These are phyloP conservation scores for Pigoraptor vietnamica DNA, from an alignment of 78 protist genomes.

Conservation along the genomic window DNA sequence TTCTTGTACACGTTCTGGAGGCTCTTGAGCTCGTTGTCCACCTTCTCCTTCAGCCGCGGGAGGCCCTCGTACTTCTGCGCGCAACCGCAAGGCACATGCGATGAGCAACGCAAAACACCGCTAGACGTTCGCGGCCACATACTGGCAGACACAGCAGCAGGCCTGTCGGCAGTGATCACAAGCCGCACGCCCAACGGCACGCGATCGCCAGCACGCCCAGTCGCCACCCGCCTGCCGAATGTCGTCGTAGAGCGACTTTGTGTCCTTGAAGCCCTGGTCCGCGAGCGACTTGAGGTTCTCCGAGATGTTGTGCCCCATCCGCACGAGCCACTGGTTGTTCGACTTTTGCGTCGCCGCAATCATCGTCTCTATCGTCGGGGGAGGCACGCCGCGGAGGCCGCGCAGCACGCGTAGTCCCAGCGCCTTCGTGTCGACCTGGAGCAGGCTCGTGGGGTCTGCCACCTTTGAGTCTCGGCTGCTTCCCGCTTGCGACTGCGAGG, in stretches of 20 bases:
- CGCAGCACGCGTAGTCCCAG: background rate
- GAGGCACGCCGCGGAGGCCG: background rate
- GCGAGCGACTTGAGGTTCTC: background rate
- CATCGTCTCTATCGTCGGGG: background rate
- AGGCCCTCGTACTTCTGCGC: constrained; percentile 31
- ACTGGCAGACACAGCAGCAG: too few relatives aligned
- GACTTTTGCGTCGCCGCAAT: background rate
- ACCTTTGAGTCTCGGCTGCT: background rate
- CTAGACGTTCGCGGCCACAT: too few relatives aligned
- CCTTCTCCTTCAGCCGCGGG: constrained; percentile 20
- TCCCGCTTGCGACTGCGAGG: background rate
- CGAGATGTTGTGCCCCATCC: background rate
- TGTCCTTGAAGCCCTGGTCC: background rate
- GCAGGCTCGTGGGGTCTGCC: background rate
- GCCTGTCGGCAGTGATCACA: too few relatives aligned
- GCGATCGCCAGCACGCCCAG: background rate
- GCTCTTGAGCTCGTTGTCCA: constrained; percentile 24
- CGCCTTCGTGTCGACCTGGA: background rate
- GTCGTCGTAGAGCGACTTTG: background rate
- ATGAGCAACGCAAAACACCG: too few relatives aligned
- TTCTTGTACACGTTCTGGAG: constrained; percentile 29
- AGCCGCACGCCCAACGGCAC: background rate
- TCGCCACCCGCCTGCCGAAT: background rate
- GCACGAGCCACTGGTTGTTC: background rate
- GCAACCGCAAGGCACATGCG: background rate